These are phyloP conservation scores for Fusarium subtropicale DNA, from an alignment of 2,329 filamentous ascomycete species.

Conservation along the genomic window DNA sequence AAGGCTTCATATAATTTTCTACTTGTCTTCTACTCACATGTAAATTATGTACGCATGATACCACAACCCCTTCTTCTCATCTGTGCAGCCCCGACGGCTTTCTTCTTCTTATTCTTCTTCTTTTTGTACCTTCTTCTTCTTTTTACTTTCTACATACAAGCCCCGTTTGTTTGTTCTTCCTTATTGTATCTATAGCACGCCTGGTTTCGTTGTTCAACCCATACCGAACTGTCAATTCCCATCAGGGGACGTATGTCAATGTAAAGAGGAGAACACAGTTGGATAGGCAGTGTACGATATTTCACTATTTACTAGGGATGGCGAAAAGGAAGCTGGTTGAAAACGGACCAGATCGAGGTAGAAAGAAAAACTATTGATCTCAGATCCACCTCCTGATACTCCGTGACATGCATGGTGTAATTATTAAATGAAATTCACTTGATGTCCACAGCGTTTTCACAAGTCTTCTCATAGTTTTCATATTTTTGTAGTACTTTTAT, in stretches of 20 bases:
- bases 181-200: conserved; percentile 4
- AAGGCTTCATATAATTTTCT: conserved; percentile 26
- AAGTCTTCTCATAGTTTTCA: conserved; percentile 1
- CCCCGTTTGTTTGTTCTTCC: conserved; percentile 11
- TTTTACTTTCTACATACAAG: conserved; percentile 24
- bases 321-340: conserved; percentile 10
- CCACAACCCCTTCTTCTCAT: conserved; percentile 32
- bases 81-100: conserved; percentile 26
- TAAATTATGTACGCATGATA: conserved; percentile 42
- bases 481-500: conserved; percentile 21
- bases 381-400: conserved; percentile 1
- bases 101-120: neutral
- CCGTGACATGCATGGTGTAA: neutral
- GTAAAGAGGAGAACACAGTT: conserved; percentile 12
- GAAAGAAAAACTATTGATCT: conserved; percentile 30
- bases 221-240: conserved; percentile 12
- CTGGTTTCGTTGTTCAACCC: conserved; percentile 15
- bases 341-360: conserved; percentile 28
- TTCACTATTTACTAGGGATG: conserved; percentile 7
- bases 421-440: neutral
- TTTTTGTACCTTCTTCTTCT: conserved; percentile 10
- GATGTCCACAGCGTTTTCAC: neutral
- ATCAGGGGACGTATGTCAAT: conserved; percentile 5
- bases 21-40: conserved; percentile 39
- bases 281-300: conserved; percentile 27